A percentile compares a stretch with the other conserved stretches of the same genome.
Conservation (phyloP, 1,139 yeast genomes). For the Lodderomyces jiufengensis region DNA sequence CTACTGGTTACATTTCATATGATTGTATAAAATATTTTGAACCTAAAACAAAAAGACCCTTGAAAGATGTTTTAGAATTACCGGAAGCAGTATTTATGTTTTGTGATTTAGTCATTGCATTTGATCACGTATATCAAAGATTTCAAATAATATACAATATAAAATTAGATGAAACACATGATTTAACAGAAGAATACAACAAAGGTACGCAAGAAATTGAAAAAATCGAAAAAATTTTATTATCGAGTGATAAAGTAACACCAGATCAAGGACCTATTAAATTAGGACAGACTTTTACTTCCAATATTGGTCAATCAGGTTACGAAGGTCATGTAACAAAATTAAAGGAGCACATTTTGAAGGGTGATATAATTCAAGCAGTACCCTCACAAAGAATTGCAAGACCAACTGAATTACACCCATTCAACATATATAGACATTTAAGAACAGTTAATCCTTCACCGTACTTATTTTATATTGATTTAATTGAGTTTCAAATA, state of each 20-base stretch:
- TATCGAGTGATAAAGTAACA: conserved; percentile 28
- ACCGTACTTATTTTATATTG: conserved; percentile 92
- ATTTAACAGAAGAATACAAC: conserved; percentile 48
- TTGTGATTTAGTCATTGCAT: conserved; percentile 84
- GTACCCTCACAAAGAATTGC: conserved; percentile 97
- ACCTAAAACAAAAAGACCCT: conserved; percentile 73
- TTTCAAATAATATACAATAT: conserved; percentile 87
- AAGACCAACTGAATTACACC: conserved; percentile 91
- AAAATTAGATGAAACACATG: conserved; percentile 39
- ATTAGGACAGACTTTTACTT: conserved; percentile 61
- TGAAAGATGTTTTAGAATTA: conserved; percentile 73
- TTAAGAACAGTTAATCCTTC: conserved; percentile 95
- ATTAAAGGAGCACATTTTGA: conserved; percentile 75
- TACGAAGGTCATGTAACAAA: conserved; percentile 76
- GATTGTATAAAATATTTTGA: conserved; percentile 96
- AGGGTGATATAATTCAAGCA: conserved; percentile 94
- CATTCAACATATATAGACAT: conserved; percentile 93
- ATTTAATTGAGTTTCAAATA: conserved; percentile 84
- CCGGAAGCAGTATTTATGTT: conserved; percentile 94
- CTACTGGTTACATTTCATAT: conserved; percentile 90
- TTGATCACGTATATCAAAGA: conserved; percentile 90
- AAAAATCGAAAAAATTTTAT: conserved; percentile 50
- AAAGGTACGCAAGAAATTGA: conserved; percentile 56
- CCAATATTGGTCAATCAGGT: conserved; percentile 92
- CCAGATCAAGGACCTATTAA: conserved; percentile 70